Evolutionary conservation across 1,284 basidiomycete genomes (phyloP).

Genomic region (Coniferiporia weirii): DNA sequence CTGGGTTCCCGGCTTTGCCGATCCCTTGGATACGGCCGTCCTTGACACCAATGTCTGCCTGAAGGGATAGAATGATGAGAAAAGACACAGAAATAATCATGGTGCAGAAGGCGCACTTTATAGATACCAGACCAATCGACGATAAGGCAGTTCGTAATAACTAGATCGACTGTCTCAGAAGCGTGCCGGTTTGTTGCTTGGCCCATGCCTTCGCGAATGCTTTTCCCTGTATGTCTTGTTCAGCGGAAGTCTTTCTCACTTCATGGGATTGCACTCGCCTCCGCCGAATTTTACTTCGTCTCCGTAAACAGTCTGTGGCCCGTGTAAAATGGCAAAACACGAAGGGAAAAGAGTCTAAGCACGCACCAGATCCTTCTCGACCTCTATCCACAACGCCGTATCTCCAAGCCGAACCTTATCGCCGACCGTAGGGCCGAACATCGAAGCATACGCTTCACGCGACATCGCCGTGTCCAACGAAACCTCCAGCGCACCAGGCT

Average conservation of each 20-base stretch:
- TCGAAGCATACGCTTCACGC: constrained; percentile 74
- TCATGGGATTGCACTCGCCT: constrained; percentile 40
- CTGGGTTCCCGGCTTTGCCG: constrained; percentile 97
- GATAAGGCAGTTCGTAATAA: constrained; percentile 93
- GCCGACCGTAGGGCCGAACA: constrained; percentile 94
- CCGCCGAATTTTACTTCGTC: constrained; percentile 99
- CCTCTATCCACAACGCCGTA: constrained; percentile 87
- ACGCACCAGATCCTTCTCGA: constrained; percentile 81
- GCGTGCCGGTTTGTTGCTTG: constrained; percentile 78
- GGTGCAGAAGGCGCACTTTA: constrained; percentile 53
- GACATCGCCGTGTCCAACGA: constrained; percentile 48
- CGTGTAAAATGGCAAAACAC: not conserved
- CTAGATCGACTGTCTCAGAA: constrained; percentile 75
- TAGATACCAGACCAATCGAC: constrained; percentile 95
- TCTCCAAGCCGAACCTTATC: constrained; percentile 89
- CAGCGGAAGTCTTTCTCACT: constrained; percentile 9
- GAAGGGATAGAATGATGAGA: constrained; percentile 11
- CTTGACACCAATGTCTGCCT: constrained; percentile 98
- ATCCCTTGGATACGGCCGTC: constrained; percentile 81
- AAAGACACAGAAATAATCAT: not conserved
- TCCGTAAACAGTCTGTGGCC: constrained; percentile 67
- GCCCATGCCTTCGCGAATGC: constrained; percentile 95
- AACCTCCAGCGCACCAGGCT: constrained; percentile 52
- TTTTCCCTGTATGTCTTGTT: constrained; percentile 58
- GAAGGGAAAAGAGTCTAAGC: not conserved